phyloP scores from a whole-genome alignment of 305 asterid species.

The Ruellia speciosa region DNA sequence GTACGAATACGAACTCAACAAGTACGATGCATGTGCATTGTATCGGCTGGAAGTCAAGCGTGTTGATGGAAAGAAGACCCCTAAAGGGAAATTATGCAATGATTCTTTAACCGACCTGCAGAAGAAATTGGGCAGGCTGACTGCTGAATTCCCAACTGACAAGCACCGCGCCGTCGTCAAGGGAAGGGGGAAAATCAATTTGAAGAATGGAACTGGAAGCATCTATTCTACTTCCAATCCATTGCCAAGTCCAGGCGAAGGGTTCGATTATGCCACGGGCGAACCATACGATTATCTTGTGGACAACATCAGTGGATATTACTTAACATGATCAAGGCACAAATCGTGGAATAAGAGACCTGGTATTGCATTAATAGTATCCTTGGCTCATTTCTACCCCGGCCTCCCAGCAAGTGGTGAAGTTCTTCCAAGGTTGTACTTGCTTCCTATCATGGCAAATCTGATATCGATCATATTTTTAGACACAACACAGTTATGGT shows the following conservation, averaged over 20 bases:
- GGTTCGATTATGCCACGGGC: slow-evolving; percentile 32
- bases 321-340: slow-evolving; percentile 30
- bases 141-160: slow-evolving; percentile 65
- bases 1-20: slow-evolving; percentile 74
- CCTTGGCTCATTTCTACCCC: not conserved
- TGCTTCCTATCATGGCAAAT: slow-evolving; percentile 14
- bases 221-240: slow-evolving; percentile 28
- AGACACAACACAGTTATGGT: slow-evolving; percentile 22
- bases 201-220: slow-evolving; percentile 40
- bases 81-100: slow-evolving; percentile 61
- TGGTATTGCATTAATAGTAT: not conserved
- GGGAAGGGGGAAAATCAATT: slow-evolving; percentile 54
- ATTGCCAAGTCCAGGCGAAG: slow-evolving; percentile 37
- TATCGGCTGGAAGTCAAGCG: slow-evolving; percentile 90
- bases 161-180: slow-evolving; percentile 47
- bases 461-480: slow-evolving; percentile 7
- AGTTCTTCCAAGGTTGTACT: slow-evolving; percentile 14
- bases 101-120: slow-evolving; percentile 83
- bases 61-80: slow-evolving; percentile 69
- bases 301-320: slow-evolving; percentile 49
- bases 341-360: slow-evolving; percentile 26
- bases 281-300: slow-evolving; percentile 47
- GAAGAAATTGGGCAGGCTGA: slow-evolving; percentile 76
- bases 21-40: slow-evolving; percentile 60
- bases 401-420: slow-evolving; percentile 29